A percentile compares a stretch with the other conserved stretches of the same genome.
Conservation (phyloP, 169 alveolate genomes). For the Plasmodium inui region DNA sequence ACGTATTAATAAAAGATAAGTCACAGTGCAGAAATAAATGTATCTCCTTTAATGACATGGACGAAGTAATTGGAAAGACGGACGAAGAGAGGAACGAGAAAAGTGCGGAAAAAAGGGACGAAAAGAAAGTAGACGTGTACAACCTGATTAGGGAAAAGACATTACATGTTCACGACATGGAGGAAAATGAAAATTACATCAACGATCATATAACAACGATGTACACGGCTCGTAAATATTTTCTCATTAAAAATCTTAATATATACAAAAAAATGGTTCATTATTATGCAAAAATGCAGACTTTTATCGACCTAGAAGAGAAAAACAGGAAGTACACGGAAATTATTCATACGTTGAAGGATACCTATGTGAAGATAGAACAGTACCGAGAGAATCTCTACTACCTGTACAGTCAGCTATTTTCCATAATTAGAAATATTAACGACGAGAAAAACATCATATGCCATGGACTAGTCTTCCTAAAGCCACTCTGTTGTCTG, state of each 20-base stretch:
- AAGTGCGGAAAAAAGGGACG: not conserved
- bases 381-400: slow-evolving; percentile 33
- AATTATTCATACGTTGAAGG: slow-evolving; percentile 23
- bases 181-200: slow-evolving; percentile 20
- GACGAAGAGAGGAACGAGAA: not conserved
- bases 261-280: slow-evolving; percentile 46
- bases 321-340: slow-evolving; percentile 17
- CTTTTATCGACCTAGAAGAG: slow-evolving; percentile 18
- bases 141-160: slow-evolving; percentile 39
- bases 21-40: not conserved
- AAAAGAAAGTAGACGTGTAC: slow-evolving; percentile 4
- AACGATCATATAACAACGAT: slow-evolving; percentile 2
- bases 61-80: slow-evolving; percentile 6
- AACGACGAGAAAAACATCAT: slow-evolving; percentile 70
- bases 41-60: not conserved
- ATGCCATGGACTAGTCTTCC: slow-evolving; percentile 40
- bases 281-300: slow-evolving; percentile 29
- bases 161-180: not conserved
- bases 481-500: slow-evolving; percentile 30
- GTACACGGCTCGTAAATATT: slow-evolving; percentile 18
- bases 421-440: slow-evolving; percentile 40
- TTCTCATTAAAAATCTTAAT: slow-evolving; percentile 24
- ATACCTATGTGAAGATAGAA: slow-evolving; percentile 18
- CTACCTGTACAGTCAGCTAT: slow-evolving; percentile 40
- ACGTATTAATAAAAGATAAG: not conserved